Conservation (phyloP, 805 yeast species). For the Yarrowia porcina region DNA sequence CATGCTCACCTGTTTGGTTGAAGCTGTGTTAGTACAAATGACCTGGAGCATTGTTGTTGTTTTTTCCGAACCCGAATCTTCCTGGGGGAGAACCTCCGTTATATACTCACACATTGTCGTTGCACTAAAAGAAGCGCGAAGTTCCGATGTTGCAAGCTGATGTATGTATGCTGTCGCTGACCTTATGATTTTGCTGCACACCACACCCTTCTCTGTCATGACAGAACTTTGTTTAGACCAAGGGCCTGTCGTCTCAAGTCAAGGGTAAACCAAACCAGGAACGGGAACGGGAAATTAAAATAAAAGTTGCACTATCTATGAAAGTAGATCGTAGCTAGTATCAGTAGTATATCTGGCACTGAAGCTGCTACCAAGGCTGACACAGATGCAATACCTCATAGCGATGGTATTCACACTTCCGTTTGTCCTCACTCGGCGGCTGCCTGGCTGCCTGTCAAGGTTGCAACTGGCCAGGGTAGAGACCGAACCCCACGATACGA, state of each 20-base stretch:
- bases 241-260: too few species aligned
- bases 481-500: too few species aligned
- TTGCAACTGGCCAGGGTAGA: not conserved
- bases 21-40: not conserved
- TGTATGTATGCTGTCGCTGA: not conserved
- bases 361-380: too few species aligned
- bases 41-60: not conserved
- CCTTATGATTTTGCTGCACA: not conserved
- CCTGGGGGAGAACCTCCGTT: too few species aligned
- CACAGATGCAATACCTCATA: too few species aligned
- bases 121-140: not conserved
- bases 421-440: too few species aligned
- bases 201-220: not conserved
- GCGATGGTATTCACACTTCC: too few species aligned
- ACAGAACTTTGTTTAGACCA: not conserved
- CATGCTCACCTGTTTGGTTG: conserved; percentile 11
- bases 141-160: not conserved
- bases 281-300: too few species aligned
- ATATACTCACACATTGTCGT: conserved; percentile 19
- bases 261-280: not conserved
- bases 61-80: too few species aligned
- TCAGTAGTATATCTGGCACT: too few species aligned
- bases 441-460: not conserved
- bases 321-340: too few species aligned
- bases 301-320: too few species aligned